Conservation (phyloP, 148 eudicot species). For the Spergularia marina region DNA sequence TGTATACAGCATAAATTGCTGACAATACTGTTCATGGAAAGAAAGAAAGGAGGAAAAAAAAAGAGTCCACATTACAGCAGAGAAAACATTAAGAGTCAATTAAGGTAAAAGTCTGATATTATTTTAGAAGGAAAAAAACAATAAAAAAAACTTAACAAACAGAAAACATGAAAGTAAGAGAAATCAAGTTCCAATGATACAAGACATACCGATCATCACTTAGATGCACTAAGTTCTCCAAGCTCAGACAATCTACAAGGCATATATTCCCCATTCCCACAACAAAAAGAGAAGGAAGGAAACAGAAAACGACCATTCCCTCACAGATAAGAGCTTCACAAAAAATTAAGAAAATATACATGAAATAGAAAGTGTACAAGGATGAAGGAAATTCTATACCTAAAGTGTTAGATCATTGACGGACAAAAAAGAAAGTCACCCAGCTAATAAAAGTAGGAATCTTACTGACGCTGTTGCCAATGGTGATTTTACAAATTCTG, state of each 20-base stretch:
- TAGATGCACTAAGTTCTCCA: not conserved
- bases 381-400: not conserved
- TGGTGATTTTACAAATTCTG: constrained; percentile 55
- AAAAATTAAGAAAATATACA: not conserved
- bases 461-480: constrained; percentile 98
- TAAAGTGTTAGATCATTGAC: not conserved
- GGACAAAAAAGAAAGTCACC: not conserved
- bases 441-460: not conserved
- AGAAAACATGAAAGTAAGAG: not conserved
- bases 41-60: too few species aligned
- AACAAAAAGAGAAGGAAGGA: not conserved
- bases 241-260: constrained; percentile 2
- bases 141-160: not conserved
- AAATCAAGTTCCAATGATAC: not conserved
- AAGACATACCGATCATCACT: not conserved
- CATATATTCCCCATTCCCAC: not conserved
- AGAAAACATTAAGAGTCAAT: not conserved
- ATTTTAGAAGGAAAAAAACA: not conserved
- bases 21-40: too few species aligned
- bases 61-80: not conserved
- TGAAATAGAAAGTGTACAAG: not conserved
- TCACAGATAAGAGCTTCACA: not conserved
- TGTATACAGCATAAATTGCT: not conserved
- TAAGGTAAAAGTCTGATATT: constrained; percentile 5
- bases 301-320: not conserved